These are phyloP conservation scores for Ormosia semicastrata DNA, from an alignment of 306 rosid genomes.

Conservation along the genomic window DNA sequence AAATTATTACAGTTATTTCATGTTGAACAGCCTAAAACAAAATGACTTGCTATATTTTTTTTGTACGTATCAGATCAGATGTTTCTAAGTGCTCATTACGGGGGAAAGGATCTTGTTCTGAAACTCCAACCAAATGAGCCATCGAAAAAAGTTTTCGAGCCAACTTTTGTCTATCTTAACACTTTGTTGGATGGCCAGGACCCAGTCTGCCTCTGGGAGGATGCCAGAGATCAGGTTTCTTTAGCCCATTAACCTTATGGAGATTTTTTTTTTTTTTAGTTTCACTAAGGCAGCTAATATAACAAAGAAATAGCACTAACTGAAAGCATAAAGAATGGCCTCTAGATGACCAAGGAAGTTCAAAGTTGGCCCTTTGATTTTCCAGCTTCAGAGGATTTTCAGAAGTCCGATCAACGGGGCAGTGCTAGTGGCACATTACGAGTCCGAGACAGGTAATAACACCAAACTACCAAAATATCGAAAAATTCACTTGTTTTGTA, in stretches of 20 bases:
- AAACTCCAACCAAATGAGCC: conserved; percentile 58
- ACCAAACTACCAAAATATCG: neutral
- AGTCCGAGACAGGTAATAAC: conserved; percentile 62
- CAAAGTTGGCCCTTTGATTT: conserved; percentile 81
- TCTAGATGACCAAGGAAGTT: conserved; percentile 63
- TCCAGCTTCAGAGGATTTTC: conserved; percentile 75
- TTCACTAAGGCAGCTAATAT: neutral
- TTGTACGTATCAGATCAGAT: conserved; percentile 52
- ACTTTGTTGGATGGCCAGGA: conserved; percentile 27
- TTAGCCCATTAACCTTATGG: neutral
- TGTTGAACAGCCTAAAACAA: neutral
- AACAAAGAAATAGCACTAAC: conserved; percentile 4
- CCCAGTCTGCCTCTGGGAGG: conserved; percentile 59
- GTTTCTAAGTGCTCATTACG: conserved; percentile 90
- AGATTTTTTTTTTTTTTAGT: neutral
- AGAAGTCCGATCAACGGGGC: conserved; percentile 51
- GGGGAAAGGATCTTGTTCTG: conserved; percentile 77
- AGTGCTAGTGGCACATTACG: conserved; percentile 53
- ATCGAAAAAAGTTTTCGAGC: conserved; percentile 93
- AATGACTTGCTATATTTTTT: neutral
- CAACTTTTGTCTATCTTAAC: conserved; percentile 68
- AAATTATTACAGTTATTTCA: neutral
- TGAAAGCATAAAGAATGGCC: neutral
- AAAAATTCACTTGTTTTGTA: too few relatives aligned
- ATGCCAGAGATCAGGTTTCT: conserved; percentile 74